A percentile compares a stretch with the other conserved stretches of the same genome.
These are phyloP conservation scores for Grosmannia huntii DNA, from an alignment of 2,329 filamentous ascomycete genomes.

Conservation along the genomic window DNA sequence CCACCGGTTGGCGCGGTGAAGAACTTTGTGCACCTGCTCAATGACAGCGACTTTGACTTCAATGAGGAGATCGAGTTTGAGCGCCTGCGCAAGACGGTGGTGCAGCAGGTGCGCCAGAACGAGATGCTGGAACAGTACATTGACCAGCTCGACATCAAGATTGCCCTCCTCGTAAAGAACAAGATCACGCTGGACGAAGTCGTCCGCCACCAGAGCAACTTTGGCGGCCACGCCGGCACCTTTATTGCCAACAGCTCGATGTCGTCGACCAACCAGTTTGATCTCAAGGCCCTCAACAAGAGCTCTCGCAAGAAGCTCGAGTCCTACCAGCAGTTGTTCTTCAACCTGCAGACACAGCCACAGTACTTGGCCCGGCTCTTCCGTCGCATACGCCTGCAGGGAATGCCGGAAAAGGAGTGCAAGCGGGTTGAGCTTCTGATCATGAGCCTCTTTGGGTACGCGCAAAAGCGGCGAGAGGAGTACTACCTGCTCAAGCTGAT, in stretches of 20 bases:
- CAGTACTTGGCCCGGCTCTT: slow-evolving; percentile 88
- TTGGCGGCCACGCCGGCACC: slow-evolving; percentile 67
- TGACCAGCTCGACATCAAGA: slow-evolving; percentile 97
- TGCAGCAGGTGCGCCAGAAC: slow-evolving; percentile 93
- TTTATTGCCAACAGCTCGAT: slow-evolving; percentile 83
- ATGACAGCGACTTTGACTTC: slow-evolving; percentile 97
- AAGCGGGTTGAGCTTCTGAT: slow-evolving; percentile 87
- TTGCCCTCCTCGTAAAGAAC: slow-evolving; percentile 95
- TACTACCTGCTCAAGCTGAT: slow-evolving; percentile 92
- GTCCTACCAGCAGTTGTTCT: slow-evolving; percentile 95
- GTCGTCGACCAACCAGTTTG: slow-evolving; percentile 80
- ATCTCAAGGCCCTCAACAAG: slow-evolving; percentile 95
- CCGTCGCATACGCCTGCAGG: slow-evolving; percentile 68
- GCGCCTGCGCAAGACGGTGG: slow-evolving; percentile 83
- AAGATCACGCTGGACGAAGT: slow-evolving; percentile 98
- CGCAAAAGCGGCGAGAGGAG: slow-evolving; percentile 91
- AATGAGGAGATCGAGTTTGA: slow-evolving; percentile 98
- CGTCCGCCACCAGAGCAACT: slow-evolving; percentile 91
- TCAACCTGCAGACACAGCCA: slow-evolving; percentile 90
- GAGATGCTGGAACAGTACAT: slow-evolving; percentile 97
- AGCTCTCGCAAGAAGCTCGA: slow-evolving; percentile 90
- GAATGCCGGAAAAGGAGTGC: slow-evolving; percentile 78
- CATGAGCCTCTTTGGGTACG: slow-evolving; percentile 95
- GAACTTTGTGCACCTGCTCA: slow-evolving; percentile 93
- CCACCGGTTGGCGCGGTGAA: slow-evolving; percentile 94